Conservation (phyloP, 306 rosid genomes). For the Luffa aegyptiaca region DNA sequence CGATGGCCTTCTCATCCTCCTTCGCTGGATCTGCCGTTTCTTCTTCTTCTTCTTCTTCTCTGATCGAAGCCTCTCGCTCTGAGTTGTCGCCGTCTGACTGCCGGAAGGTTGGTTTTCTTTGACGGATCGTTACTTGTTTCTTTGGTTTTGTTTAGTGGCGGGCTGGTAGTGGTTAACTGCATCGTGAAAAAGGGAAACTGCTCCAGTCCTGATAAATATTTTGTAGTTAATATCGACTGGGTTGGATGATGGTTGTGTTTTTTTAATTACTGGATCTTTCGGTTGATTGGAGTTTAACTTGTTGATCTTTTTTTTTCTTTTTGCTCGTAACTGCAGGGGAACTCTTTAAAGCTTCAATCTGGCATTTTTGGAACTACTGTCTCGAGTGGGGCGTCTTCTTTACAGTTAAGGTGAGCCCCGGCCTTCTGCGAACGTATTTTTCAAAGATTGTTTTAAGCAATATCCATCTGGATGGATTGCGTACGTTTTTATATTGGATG, state of each 20-base stretch:
- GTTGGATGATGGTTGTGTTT: background rate
- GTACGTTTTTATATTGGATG: background rate
- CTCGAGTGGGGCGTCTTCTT: slow-evolving; percentile 37
- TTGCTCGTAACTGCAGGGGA: slow-evolving; percentile 27
- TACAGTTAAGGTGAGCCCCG: slow-evolving; percentile 47
- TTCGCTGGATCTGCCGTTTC: slow-evolving; percentile 46
- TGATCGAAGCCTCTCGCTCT: slow-evolving; percentile 31
- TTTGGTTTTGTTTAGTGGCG: background rate
- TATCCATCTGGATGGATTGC: background rate
- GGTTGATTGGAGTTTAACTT: background rate
- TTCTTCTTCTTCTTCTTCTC: slow-evolving; percentile 20
- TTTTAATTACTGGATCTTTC: background rate
- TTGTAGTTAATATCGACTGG: background rate
- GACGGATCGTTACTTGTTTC: background rate
- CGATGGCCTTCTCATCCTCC: slow-evolving; percentile 66
- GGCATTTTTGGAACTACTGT: slow-evolving; percentile 43
- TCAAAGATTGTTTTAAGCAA: background rate
- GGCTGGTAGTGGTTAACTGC: background rate
- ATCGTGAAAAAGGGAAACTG: background rate
- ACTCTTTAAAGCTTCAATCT: slow-evolving; percentile 26
- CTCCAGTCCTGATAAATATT: background rate
- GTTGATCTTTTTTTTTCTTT: background rate
- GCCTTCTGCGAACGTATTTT: background rate
- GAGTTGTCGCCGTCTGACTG: slow-evolving; percentile 10
- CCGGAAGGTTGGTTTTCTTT: slow-evolving; percentile 12